Evolutionary conservation across 768 basidiomycete species (phyloP), one percentile per base, ranked within the genome.

Genomic region (Boletus rufocinnamomeus): DNA sequence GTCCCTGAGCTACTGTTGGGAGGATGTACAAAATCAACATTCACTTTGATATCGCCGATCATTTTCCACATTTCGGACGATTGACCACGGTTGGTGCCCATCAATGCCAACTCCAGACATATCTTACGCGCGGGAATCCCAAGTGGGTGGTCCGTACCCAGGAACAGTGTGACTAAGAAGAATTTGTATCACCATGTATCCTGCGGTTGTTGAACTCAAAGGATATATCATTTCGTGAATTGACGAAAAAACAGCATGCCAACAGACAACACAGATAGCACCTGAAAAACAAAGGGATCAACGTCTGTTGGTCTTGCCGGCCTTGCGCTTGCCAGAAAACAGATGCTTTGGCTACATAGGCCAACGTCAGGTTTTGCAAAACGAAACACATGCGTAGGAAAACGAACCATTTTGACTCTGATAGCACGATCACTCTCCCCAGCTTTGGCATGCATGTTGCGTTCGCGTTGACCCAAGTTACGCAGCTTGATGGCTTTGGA

Each of bases 381-480:
- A 44, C 5, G 4, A 50, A 14, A 13, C 1, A 37, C 9, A 46
- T 2, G n/a, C 21, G 21, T n/a, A 14, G 21, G n/a, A 16, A 8
- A 14, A 77, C 81, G 14, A 52, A 92, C 92, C 91, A 89, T 93
- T 82, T 93, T 93, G 61, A 80, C 81, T 69, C 77, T 82, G 76
- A 93, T 93, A 13, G 82, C 82, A 63, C 91, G 86, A 77, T 95
- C 93, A 58, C 84, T 80, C 81, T 99, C 96, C 58, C 91, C 92
- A 40, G 95, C 95, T 71, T 89, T 93, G 27, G 93, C 96, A 45
- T 86, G 81, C 80, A 86, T 85, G 72, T 96, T 96, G 59, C 93
- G 88, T 54, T 83, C 83, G 64, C 96, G 82, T 72, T 96, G 94
- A 7, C 88, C 88, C 54, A 96, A 83, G 67, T 93, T 91, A 63